Percentiles rank a stretch among this genome's conserved stretches.
phyloP scores from a whole-genome alignment of 192 early-diverging fungal species.

The Backusella morwellensis region DNA sequence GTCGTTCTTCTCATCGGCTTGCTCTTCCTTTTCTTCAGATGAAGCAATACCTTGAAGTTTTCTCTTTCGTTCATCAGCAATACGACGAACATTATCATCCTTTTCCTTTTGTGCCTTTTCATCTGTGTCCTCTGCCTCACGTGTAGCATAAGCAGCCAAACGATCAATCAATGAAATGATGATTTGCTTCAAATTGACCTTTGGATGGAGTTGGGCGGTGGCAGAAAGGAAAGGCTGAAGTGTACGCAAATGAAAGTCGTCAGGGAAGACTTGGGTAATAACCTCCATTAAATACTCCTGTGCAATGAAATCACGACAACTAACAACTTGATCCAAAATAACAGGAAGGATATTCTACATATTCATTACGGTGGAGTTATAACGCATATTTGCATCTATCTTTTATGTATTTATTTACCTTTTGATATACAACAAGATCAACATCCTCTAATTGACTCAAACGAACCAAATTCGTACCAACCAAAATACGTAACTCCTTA shows the following conservation, averaged over 20 bases:
- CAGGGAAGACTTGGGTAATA: slow-evolving; percentile 97
- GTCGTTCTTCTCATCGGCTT: slow-evolving; percentile 23
- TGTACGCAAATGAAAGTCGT: slow-evolving; percentile 94
- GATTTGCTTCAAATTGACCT: slow-evolving; percentile 96
- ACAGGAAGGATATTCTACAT: slow-evolving; percentile 78
- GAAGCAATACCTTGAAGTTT: slow-evolving; percentile 22
- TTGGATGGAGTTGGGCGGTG: slow-evolving; percentile 85
- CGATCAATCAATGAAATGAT: slow-evolving; percentile 95
- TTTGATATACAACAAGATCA: slow-evolving; percentile 79
- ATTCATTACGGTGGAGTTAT: neutral
- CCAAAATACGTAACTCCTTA: slow-evolving; percentile 89
- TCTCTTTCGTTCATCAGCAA: slow-evolving; percentile 10
- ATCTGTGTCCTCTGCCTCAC: slow-evolving; percentile 59
- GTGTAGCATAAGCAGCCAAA: slow-evolving; percentile 86
- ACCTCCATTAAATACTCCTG: slow-evolving; percentile 99
- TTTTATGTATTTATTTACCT: slow-evolving; percentile 33
- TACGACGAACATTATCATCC: neutral
- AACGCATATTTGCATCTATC: neutral
- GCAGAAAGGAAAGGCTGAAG: slow-evolving; percentile 88
- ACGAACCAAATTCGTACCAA: slow-evolving; percentile 96
- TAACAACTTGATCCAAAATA: slow-evolving; percentile 94
- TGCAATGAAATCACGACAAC: slow-evolving; percentile 95
- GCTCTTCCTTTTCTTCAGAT: slow-evolving; percentile 30
- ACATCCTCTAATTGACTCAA: slow-evolving; percentile 91
- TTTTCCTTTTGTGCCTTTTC: slow-evolving; percentile 41